These are phyloP conservation scores for Fusarium sp. DNA, from an alignment of 2,329 filamentous ascomycete genomes.

Conservation along the genomic window DNA sequence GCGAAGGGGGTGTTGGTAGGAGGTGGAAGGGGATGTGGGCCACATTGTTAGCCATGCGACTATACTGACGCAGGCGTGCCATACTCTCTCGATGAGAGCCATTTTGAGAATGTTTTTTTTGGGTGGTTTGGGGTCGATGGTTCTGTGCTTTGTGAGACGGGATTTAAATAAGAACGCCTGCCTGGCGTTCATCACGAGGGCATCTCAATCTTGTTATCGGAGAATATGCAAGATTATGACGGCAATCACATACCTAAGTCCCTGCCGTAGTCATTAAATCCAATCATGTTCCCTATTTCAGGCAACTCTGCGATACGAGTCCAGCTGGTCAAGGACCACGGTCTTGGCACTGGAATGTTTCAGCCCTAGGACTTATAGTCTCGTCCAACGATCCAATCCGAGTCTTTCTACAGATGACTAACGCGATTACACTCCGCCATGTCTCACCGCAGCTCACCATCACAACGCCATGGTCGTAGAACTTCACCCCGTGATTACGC, in stretches of 20 bases:
- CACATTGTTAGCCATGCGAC: conserved; percentile 33
- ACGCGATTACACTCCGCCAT: neutral
- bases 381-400: neutral
- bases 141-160: neutral
- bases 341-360: neutral
- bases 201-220: neutral
- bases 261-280: neutral
- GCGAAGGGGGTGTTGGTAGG: conserved; percentile 19
- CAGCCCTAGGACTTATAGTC: neutral
- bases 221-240: neutral
- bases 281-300: neutral
- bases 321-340: neutral
- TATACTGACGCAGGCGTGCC: conserved; percentile 28
- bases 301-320: neutral
- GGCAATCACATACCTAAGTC: neutral
- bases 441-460: neutral
- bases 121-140: neutral
- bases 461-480: neutral
- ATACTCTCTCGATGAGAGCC: conserved; percentile 28
- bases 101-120: conserved; percentile 3
- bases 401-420: neutral
- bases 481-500: neutral
- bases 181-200: neutral
- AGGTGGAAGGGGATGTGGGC: neutral
- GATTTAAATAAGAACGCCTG: neutral